Evolutionary conservation across 2,329 filamentous ascomycete genomes (phyloP).

Genomic region (Aspergillus latus): DNA sequence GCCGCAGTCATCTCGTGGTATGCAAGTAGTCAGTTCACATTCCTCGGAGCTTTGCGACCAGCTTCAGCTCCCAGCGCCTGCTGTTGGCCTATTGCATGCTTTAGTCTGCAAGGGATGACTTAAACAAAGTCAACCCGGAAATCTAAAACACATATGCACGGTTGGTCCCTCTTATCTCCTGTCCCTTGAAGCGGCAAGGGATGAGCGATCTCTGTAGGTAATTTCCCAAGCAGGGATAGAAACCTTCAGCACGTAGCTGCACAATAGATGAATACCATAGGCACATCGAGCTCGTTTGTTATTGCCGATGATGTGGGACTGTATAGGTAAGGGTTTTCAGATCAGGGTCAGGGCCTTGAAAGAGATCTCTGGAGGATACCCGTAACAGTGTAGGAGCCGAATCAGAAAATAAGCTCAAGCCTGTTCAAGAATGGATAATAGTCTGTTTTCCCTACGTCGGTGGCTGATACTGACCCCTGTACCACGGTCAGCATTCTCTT

Average conservation of each 20-base stretch:
- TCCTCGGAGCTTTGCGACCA: constrained; percentile 12
- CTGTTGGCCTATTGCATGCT: constrained; percentile 7
- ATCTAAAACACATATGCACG: constrained; percentile 12
- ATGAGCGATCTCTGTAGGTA: constrained; percentile 7
- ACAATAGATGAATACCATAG: not conserved
- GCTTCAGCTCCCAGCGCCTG: not conserved
- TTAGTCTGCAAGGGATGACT: constrained; percentile 10
- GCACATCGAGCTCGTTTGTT: constrained; percentile 1
- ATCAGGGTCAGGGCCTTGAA: not conserved
- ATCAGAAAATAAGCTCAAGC: not conserved
- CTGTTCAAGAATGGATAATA: not conserved
- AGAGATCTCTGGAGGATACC: not conserved
- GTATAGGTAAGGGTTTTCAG: too few relatives aligned
- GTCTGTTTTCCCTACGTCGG: not conserved
- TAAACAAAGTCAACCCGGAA: not conserved
- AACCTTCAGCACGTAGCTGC: not conserved
- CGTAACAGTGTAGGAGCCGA: not conserved
- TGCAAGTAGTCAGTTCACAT: constrained; percentile 16
- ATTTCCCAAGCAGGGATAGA: constrained; percentile 18
- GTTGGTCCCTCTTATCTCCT: constrained; percentile 1
- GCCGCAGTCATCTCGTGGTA: constrained; percentile 14
- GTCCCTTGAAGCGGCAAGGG: constrained; percentile 14
- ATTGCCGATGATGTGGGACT: not conserved
- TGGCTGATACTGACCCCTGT: not conserved
- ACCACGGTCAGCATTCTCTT: not conserved